These are phyloP conservation scores for Arthrobotrys sinensis DNA, from an alignment of 2,329 filamentous ascomycete genomes.

Conservation along the genomic window DNA sequence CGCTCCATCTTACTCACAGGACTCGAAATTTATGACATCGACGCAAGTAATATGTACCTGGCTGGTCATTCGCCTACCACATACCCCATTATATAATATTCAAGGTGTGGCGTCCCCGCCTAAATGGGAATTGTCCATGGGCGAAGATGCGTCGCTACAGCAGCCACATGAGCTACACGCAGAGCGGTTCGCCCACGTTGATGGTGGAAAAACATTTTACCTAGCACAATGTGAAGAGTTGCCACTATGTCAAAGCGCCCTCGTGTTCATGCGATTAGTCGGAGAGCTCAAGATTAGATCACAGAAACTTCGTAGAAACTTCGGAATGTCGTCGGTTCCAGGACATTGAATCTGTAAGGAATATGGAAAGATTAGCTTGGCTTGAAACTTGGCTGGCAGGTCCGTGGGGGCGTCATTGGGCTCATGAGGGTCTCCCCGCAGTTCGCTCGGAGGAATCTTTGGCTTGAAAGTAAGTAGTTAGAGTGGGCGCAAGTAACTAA, in stretches of 20 bases:
- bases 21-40: background rate
- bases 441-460: background rate
- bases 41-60: background rate
- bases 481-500: too few relatives aligned
- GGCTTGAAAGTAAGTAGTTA: background rate
- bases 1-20: background rate
- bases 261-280: background rate
- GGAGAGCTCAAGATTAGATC: background rate
- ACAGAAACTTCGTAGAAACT: conserved; percentile 3
- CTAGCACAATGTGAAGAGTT: background rate
- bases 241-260: background rate
- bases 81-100: conserved; percentile 4
- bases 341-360: background rate
- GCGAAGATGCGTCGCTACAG: background rate
- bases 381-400: background rate
- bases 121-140: conserved; percentile 20
- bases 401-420: background rate
- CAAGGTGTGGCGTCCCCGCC: conserved; percentile 38
- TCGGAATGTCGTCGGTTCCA: conserved; percentile 27
- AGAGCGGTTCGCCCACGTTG: background rate
- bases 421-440: background rate
- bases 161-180: background rate
- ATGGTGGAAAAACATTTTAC: conserved; percentile 29
- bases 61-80: background rate
- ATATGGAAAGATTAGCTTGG: conserved; percentile 19